Evolutionary conservation across 306 rosid genomes (phyloP).

Genomic region (Alnus rubra): DNA sequence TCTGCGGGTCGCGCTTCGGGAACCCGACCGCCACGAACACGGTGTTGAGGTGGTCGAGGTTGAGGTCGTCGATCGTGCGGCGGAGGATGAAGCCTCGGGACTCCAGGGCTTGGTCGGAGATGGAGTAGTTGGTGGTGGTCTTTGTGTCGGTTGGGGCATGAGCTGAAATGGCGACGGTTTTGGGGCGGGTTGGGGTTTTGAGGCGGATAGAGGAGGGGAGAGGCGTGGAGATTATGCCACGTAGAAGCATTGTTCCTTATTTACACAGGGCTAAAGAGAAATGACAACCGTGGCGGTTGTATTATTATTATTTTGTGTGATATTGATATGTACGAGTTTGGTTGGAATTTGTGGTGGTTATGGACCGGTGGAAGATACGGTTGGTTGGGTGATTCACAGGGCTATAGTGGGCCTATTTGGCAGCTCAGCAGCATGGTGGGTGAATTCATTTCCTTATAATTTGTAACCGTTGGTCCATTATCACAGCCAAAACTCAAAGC

Average conservation of each 20-base stretch:
- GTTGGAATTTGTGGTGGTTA: not conserved
- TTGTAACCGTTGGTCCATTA: no score
- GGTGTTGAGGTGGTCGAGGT: slow-evolving; percentile 69
- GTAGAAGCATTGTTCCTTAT: slow-evolving; percentile 46
- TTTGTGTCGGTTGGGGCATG: slow-evolving; percentile 8
- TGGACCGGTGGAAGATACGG: not conserved
- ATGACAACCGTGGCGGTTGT: not conserved
- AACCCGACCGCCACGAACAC: slow-evolving; percentile 90
- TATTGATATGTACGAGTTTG: slow-evolving; percentile 17
- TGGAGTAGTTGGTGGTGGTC: slow-evolving; percentile 31
- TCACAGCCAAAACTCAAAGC: not conserved
- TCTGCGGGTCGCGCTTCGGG: slow-evolving; percentile 69
- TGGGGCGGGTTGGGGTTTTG: slow-evolving; percentile 12
- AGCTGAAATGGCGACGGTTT: slow-evolving; percentile 42
- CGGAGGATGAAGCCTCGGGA: slow-evolving; percentile 74
- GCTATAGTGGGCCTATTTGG: not conserved
- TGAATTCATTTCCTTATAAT: not conserved
- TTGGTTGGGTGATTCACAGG: not conserved
- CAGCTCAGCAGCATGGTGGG: not conserved
- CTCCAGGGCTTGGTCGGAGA: slow-evolving; percentile 59
- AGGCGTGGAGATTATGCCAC: slow-evolving; percentile 45
- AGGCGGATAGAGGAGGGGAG: slow-evolving; percentile 26
- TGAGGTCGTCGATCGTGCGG: slow-evolving; percentile 50
- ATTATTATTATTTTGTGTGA: no score
- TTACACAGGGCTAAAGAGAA: not conserved